phyloP scores from a whole-genome alignment of 1,139 yeast genomes.

The Kurtzmaniella natalensis region DNA sequence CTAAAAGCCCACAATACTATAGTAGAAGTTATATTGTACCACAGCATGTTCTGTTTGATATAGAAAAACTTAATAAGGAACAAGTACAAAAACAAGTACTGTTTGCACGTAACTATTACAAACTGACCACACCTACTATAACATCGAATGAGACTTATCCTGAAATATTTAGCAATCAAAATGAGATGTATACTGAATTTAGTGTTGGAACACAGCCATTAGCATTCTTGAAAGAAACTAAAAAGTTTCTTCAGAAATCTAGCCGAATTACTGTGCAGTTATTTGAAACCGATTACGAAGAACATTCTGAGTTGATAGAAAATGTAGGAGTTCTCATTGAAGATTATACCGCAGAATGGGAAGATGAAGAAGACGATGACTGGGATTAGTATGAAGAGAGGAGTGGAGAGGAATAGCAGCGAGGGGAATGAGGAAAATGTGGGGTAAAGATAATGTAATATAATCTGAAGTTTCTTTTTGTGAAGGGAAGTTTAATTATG shows the following conservation, averaged over 20 bases:
- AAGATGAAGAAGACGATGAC: conserved; percentile 39
- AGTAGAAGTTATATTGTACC: conserved; percentile 11
- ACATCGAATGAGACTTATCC: conserved; percentile 34
- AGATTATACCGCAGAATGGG: conserved; percentile 57
- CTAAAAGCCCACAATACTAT: conserved; percentile 1
- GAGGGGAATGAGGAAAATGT: too few relatives aligned
- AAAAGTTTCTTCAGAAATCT: conserved; percentile 37
- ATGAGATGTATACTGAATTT: conserved; percentile 28
- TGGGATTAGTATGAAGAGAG: conserved; percentile 12
- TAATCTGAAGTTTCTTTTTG: too few relatives aligned
- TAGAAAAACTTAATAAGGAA: conserved; percentile 4
- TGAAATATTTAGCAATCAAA: conserved; percentile 10
- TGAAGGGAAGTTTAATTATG: too few relatives aligned
- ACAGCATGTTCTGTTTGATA: conserved; percentile 5
- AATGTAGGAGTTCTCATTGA: conserved; percentile 45
- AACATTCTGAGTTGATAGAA: conserved; percentile 62
- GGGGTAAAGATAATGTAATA: too few relatives aligned
- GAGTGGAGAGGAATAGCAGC: too few relatives aligned
- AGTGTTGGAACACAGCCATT: conserved; percentile 45
- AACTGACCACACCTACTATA: conserved; percentile 10
- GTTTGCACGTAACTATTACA: conserved; percentile 14
- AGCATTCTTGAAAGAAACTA: conserved; percentile 43
- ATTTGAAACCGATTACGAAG: conserved; percentile 47
- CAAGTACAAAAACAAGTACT: conserved; percentile 6
- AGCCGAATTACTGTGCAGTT: conserved; percentile 13